Base-by-base conservation (phyloP, 2,329 filamentous ascomycete genomes). In the Fusarium sp. region DNA sequence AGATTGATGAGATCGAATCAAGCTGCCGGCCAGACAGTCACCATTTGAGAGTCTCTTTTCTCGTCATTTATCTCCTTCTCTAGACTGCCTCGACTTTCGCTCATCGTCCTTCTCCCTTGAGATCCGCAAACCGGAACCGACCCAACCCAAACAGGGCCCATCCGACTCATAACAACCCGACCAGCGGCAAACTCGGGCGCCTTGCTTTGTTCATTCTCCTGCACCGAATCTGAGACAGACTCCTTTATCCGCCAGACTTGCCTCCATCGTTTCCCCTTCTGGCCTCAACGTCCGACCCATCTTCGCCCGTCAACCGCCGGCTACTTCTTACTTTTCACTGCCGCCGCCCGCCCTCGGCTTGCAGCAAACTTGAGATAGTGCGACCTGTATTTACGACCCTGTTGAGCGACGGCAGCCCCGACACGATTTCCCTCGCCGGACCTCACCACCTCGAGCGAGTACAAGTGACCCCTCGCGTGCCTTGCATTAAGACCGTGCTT, bases 301-400 rank as follows among this genome's bases (percentile, higher is more conserved):
- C 71, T 60, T 74, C 45, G 37, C 65, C 66, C 63, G 62, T 30
- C 39, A 66, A 39, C 48, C 52, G 39, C 48, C 70, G 62, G 71
- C 23, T 74, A 62, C 68, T 65, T 30, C 69, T 71, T 54, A 70
- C 66, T 58, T 65, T 70, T 62, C 68, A 59, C 79, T 81, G 79
- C 72, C 63, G 70, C 66, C 68, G 52, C 73, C 79, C 79, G 67
- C 35, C 35, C 35, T 64, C 43, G 70, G 70, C 57, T 65, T 72
- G 75, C 73, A 79, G 73, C 67, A 76, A 77, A 76, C 77, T 72
- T 73, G 73, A 74, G 72, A 74, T 67, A 52, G 48, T 59, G 64
- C 72, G 64, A 65, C 18, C 39, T 48, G 37, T 75, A 69, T 65
- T 56, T 75, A 58, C 32, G 48, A 76, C 65, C 50, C 52, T 57